Evolutionary conservation across 1,284 basidiomycete species (phyloP).

Genomic region (Pyrrhoderma lamaoense): DNA sequence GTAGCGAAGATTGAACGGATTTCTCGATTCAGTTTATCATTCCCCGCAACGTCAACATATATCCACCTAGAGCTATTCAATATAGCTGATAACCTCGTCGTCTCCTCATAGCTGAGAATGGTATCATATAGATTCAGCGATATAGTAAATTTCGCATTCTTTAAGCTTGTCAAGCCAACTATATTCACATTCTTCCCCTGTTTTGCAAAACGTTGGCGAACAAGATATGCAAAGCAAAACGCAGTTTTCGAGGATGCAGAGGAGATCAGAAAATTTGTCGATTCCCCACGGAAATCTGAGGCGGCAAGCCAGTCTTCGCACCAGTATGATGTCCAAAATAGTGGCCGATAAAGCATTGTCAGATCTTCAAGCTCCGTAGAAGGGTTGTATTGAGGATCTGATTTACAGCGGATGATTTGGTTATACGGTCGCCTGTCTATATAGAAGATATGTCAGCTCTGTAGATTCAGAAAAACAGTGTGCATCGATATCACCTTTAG

Average conservation of each 20-base stretch:
- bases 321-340: constrained; percentile 67
- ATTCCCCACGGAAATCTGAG: constrained; percentile 38
- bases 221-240: constrained; percentile 53
- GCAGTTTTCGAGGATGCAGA: constrained; percentile 63
- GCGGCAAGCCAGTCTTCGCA: constrained; percentile 56
- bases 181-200: constrained; percentile 29
- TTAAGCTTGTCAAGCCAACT: constrained; percentile 50
- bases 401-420: constrained; percentile 48
- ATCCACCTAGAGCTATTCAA: constrained; percentile 34
- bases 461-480: neutral
- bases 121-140: constrained; percentile 46
- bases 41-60: constrained; percentile 59
- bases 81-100: constrained; percentile 24
- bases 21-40: constrained; percentile 37
- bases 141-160: constrained; percentile 47
- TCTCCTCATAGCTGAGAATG: constrained; percentile 42
- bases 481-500: constrained; percentile 35
- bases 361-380: constrained; percentile 43
- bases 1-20: constrained; percentile 34
- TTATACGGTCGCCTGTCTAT: constrained; percentile 60
- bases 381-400: constrained; percentile 45
- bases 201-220: constrained; percentile 36
- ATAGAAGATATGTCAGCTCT: neutral
- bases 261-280: constrained; percentile 44
- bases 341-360: constrained; percentile 57